Evolutionary conservation across 371 early-diverging fungal species (phyloP).

Genomic region (Apophysomyces ossiformis): DNA sequence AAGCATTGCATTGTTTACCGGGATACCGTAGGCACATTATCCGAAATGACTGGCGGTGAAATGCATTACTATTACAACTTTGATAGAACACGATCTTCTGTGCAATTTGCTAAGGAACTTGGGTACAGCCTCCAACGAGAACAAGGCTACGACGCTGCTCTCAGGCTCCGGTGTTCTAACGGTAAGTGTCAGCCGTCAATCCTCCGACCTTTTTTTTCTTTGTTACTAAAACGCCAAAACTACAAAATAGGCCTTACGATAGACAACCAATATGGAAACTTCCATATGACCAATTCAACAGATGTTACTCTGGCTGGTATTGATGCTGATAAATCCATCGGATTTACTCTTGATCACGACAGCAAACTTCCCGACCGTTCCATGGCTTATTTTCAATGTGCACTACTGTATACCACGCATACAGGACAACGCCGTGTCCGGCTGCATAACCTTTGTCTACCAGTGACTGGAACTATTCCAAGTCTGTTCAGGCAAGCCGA

Average conservation of each 20-base stretch:
- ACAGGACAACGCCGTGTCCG: constrained; percentile 91
- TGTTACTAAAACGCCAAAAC: constrained; percentile 1
- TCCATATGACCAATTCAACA: constrained; percentile 88
- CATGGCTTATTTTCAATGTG: constrained; percentile 86
- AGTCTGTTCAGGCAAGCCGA: constrained; percentile 91
- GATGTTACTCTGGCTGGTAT: constrained; percentile 92
- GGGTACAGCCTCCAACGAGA: constrained; percentile 66
- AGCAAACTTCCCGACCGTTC: constrained; percentile 83
- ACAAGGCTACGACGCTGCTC: constrained; percentile 87
- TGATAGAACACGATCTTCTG: constrained; percentile 66
- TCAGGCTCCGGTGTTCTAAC: constrained; percentile 91
- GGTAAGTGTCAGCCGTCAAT: constrained; percentile 42
- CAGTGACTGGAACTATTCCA: constrained; percentile 77
- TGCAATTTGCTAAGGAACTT: constrained; percentile 72
- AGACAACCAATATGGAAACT: constrained; percentile 91
- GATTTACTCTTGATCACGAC: constrained; percentile 84
- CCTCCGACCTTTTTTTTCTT: neutral
- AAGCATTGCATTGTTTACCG: constrained; percentile 12
- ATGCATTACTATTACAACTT: constrained; percentile 81
- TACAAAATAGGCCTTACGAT: constrained; percentile 69
- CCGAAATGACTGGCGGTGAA: constrained; percentile 91
- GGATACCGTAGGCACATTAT: constrained; percentile 59
- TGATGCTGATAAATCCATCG: constrained; percentile 84
- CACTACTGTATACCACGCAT: constrained; percentile 90
- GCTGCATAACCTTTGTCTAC: constrained; percentile 84